These are phyloP conservation scores for Fusarium incarnatum DNA, from an alignment of 2,329 filamentous ascomycete species.

Conservation along the genomic window DNA sequence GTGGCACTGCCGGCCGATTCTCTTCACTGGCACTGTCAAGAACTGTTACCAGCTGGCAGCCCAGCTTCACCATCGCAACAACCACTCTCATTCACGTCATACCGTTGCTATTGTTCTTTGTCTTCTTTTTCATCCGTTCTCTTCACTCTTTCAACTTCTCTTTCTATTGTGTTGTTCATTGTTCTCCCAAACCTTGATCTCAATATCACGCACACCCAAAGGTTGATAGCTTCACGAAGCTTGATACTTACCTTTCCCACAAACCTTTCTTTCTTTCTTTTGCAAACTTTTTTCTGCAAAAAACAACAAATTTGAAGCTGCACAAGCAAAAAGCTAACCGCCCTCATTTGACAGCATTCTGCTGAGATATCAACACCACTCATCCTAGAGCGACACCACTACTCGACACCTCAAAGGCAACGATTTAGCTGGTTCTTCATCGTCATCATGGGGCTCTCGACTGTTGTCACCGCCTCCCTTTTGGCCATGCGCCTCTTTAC, in stretches of 20 bases:
- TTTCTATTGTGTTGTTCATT: slow-evolving; percentile 13
- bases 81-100: slow-evolving; percentile 12
- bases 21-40: slow-evolving; percentile 24
- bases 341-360: slow-evolving; percentile 20
- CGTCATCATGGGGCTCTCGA: slow-evolving; percentile 61
- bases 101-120: slow-evolving; percentile 13
- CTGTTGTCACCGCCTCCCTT: slow-evolving; percentile 56
- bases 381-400: slow-evolving; percentile 25
- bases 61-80: slow-evolving; percentile 4
- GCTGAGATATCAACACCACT: slow-evolving; percentile 30
- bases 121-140: slow-evolving; percentile 14
- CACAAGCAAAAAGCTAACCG: slow-evolving; percentile 25
- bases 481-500: slow-evolving; percentile 58
- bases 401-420: slow-evolving; percentile 29
- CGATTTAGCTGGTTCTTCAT: slow-evolving; percentile 52
- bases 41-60: slow-evolving; percentile 10
- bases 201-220: not conserved
- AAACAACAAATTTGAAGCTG: not conserved
- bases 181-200: slow-evolving; percentile 14
- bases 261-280: not conserved
- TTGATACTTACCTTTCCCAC: not conserved
- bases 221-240: slow-evolving; percentile 23
- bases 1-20: not conserved
- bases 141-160: not conserved
- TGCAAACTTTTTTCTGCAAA: not conserved